Evolutionary conservation across 176 grass and related monocot species (phyloP).

Genomic region (Eleusine coracana): DNA sequence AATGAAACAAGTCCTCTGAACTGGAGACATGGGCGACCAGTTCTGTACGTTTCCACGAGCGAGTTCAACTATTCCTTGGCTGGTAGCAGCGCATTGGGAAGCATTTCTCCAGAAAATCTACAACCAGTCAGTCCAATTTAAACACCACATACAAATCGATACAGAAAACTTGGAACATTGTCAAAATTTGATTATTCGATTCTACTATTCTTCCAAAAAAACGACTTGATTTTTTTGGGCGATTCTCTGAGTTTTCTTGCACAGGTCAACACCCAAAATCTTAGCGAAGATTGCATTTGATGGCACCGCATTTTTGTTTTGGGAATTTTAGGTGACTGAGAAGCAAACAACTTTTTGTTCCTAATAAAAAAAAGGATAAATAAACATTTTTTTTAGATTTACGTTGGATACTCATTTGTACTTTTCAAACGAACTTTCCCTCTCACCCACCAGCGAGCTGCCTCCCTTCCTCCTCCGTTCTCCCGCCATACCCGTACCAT

Average conservation of each 20-base stretch:
- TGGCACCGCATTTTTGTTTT: not conserved
- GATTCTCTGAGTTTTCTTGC: not conserved
- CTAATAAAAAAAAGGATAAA: no score
- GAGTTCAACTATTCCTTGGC: not conserved
- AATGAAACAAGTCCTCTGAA: not conserved
- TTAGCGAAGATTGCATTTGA: no score
- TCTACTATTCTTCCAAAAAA: not conserved
- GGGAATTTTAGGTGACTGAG: not conserved
- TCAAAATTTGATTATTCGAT: not conserved
- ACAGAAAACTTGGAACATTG: not conserved
- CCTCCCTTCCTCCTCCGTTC: constrained; percentile 4
- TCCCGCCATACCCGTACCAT: not conserved
- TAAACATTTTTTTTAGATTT: no score
- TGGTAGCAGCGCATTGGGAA: not conserved
- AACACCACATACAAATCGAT: not conserved
- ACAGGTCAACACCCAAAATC: no score
- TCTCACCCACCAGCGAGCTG: not conserved
- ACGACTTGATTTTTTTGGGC: not conserved
- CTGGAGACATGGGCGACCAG: not conserved
- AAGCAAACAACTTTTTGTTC: not conserved
- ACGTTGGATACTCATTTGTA: not conserved
- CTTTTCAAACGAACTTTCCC: constrained; percentile 34
- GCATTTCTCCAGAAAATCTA: not conserved
- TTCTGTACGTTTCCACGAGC: constrained; percentile 5
- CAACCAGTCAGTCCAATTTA: not conserved